phyloP scores from a whole-genome alignment of 2,329 filamentous ascomycete genomes.

The Exserohilum rostratum region DNA sequence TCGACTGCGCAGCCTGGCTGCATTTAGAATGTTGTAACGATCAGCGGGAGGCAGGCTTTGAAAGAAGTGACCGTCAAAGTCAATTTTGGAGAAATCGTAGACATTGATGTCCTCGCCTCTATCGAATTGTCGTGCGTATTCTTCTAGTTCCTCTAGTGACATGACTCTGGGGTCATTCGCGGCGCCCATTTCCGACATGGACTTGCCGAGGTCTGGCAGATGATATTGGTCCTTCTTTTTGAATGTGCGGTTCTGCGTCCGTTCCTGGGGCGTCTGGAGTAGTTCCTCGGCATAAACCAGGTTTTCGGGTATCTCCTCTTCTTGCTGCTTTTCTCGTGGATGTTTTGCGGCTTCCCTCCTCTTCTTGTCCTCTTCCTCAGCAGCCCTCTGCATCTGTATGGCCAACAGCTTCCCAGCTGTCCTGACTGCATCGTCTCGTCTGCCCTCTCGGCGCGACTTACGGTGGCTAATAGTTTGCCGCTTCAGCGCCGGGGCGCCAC shows the following conservation, averaged over 20 bases:
- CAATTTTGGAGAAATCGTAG: slow-evolving; percentile 98
- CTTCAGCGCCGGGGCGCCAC: slow-evolving; percentile 89
- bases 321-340: slow-evolving; percentile 57
- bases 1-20: slow-evolving; percentile 83
- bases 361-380: slow-evolving; percentile 80
- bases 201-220: slow-evolving; percentile 80
- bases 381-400: slow-evolving; percentile 89
- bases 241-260: slow-evolving; percentile 76
- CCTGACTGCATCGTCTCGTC: slow-evolving; percentile 87
- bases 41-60: slow-evolving; percentile 86
- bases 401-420: slow-evolving; percentile 92
- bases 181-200: slow-evolving; percentile 83
- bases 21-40: slow-evolving; percentile 96
- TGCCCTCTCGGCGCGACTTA: slow-evolving; percentile 80
- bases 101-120: slow-evolving; percentile 83
- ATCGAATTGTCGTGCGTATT: slow-evolving; percentile 91
- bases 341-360: slow-evolving; percentile 57
- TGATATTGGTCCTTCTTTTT: slow-evolving; percentile 95
- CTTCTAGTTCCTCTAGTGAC: slow-evolving; percentile 91
- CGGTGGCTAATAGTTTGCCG: slow-evolving; percentile 83
- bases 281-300: slow-evolving; percentile 92
- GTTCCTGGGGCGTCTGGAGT: slow-evolving; percentile 78
- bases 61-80: slow-evolving; percentile 96
- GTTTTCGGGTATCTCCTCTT: slow-evolving; percentile 75
- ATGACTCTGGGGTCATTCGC: slow-evolving; percentile 95